phyloP scores from a whole-genome alignment of 805 yeast species.

The Cyberlindnera mississippiensis region DNA sequence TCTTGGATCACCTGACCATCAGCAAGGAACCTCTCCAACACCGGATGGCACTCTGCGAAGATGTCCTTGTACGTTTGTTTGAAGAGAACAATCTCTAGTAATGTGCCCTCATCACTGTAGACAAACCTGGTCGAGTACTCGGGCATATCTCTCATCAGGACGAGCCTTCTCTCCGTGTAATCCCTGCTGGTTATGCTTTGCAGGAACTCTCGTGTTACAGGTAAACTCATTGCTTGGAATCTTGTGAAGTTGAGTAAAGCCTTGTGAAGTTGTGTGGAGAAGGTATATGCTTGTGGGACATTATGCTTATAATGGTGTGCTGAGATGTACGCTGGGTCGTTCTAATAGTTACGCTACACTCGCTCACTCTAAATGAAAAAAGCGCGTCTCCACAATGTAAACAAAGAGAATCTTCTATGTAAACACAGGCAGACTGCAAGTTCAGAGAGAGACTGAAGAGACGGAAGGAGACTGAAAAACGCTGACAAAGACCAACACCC shows the following conservation, averaged over 20 bases:
- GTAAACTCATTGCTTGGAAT: neutral
- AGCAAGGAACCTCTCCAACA: conserved; percentile 10
- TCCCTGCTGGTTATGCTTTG: conserved; percentile 5
- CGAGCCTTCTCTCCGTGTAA: conserved; percentile 10
- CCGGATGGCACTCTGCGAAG: conserved; percentile 31
- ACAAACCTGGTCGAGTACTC: conserved; percentile 12
- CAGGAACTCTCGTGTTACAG: conserved; percentile 13
- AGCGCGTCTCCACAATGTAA: no score
- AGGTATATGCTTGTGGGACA: neutral
- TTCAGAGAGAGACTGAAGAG: no score
- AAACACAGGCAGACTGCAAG: no score
- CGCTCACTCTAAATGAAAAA: no score
- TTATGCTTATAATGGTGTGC: no score
- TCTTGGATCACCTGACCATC: conserved; percentile 10
- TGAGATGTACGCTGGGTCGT: no score
- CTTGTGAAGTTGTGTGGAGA: neutral
- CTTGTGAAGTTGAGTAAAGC: no score
- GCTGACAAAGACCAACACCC: no score
- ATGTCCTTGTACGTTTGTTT: conserved; percentile 28
- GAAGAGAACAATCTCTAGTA: conserved; percentile 33
- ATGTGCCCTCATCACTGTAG: conserved; percentile 4
- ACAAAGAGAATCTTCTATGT: no score
- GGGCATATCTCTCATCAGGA: conserved; percentile 11
- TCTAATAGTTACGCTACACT: no score
- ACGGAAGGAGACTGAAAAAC: no score